These are phyloP conservation scores for Backusella macrospora DNA, from an alignment of 192 early-diverging fungal species.

Conservation along the genomic window DNA sequence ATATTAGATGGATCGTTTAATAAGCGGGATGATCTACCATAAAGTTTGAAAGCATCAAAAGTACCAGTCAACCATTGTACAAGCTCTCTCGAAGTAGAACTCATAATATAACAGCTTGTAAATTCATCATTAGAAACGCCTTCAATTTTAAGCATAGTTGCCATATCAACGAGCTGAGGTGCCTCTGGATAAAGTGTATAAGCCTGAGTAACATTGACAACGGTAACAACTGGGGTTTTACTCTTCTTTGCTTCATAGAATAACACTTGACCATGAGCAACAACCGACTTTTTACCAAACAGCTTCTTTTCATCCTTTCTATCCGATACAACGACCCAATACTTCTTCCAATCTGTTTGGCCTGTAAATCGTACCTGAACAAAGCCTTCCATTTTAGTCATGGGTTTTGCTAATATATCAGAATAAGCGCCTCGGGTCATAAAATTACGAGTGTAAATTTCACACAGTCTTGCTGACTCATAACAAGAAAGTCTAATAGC, in stretches of 20 bases:
- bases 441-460: slow-evolving; percentile 69
- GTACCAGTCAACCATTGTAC: slow-evolving; percentile 45
- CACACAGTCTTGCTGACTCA: slow-evolving; percentile 74
- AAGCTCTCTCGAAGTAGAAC: slow-evolving; percentile 38
- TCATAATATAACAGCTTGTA: slow-evolving; percentile 32
- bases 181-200: slow-evolving; percentile 60
- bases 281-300: slow-evolving; percentile 46
- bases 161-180: slow-evolving; percentile 43
- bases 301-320: slow-evolving; percentile 51
- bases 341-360: slow-evolving; percentile 49
- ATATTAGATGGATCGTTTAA: slow-evolving; percentile 34
- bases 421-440: slow-evolving; percentile 46
- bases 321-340: slow-evolving; percentile 57
- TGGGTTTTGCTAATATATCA: slow-evolving; percentile 51
- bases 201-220: slow-evolving; percentile 57
- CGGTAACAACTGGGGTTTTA: slow-evolving; percentile 49
- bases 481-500: slow-evolving; percentile 75
- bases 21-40: slow-evolving; percentile 44
- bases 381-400: slow-evolving; percentile 55
- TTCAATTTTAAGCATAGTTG: slow-evolving; percentile 44
- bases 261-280: slow-evolving; percentile 50
- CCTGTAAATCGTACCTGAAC: slow-evolving; percentile 58
- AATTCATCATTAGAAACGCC: slow-evolving; percentile 23
- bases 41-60: slow-evolving; percentile 49
- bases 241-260: slow-evolving; percentile 57